Evolutionary conservation across 164 flowering plant species (phyloP), one percentile per base, ranked within the genome.

Genomic region (Macadamia integrifolia): DNA sequence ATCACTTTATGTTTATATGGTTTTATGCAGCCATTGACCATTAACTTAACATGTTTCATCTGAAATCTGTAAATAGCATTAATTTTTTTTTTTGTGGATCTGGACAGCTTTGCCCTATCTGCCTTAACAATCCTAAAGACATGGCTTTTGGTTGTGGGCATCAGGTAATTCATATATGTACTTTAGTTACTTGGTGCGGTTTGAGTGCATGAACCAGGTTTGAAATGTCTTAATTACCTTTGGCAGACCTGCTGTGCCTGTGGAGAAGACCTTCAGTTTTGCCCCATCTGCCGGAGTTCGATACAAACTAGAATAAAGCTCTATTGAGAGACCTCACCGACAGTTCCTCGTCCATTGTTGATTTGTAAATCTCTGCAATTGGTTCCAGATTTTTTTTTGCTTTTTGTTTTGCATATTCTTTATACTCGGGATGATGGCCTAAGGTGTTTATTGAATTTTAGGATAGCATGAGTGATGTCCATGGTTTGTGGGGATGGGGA

Each of bases 121-220:
- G 97, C 78, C 76, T 89, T 2, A 78, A 65, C 65, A 78, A 77
- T 67, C 57, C 80, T 10, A 91, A 89, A 70, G 85, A 91, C 79
- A 85, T 91, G 88, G 97, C 97, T 42, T 91, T 91, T 62, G 97
- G 94, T 43, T 91, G 97, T 57, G 97, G 94, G 18, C 97, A 91
- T 81, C 97, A 85, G 93, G 97, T 90, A 40, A 48, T 60, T 9
- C 44, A 13, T 18, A n/a, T 40, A 29, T 66, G 7, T 29, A 23
- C n/a, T 58, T 14, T 60, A 9, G 9, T 1, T 15, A 11, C 15
- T 35, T 58, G 46, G 60, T 30, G 18, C 12, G 65, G 32, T n/a
- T 60, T 7, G 50, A 14, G 23, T 0, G 14, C 28, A 14, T 9
- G 5, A 3, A 32, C 56, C 15, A 48, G 61, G 29, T n/a, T 66